Evolutionary conservation across 306 rosid species (phyloP).

Genomic region (Quercus alba): DNA sequence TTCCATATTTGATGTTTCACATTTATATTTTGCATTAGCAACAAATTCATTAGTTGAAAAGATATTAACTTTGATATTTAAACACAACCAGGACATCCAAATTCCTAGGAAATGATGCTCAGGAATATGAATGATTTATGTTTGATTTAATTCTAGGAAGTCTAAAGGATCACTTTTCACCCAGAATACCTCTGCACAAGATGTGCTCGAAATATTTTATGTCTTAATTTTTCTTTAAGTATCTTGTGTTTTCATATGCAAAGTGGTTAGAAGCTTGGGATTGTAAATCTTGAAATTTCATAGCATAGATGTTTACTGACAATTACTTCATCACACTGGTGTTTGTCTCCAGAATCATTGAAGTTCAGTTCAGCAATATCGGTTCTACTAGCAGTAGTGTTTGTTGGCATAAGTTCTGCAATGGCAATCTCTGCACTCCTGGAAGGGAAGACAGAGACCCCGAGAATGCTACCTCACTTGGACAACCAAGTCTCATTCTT

Average conservation of each 20-base stretch:
- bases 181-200: too few species aligned
- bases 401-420: slow-evolving; percentile 77
- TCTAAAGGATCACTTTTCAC: too few species aligned
- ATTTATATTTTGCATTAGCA: background rate
- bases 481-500: slow-evolving; percentile 68
- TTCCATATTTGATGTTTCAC: background rate
- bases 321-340: background rate
- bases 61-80: background rate
- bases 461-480: slow-evolving; percentile 64
- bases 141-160: too few species aligned
- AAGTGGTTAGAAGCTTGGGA: background rate
- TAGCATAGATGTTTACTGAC: background rate
- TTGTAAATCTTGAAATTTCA: background rate
- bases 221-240: background rate
- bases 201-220: background rate
- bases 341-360: slow-evolving; percentile 54
- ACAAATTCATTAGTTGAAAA: background rate
- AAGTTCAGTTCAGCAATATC: slow-evolving; percentile 79
- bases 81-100: background rate
- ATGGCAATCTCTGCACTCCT: slow-evolving; percentile 64
- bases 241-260: background rate
- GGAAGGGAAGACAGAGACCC: slow-evolving; percentile 65
- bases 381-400: slow-evolving; percentile 72
- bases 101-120: too few species aligned
- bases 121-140: too few species aligned